Evolutionary conservation across 164 flowering plant genomes (phyloP), one percentile per base, ranked within the genome.

Genomic region (Sedum album): DNA sequence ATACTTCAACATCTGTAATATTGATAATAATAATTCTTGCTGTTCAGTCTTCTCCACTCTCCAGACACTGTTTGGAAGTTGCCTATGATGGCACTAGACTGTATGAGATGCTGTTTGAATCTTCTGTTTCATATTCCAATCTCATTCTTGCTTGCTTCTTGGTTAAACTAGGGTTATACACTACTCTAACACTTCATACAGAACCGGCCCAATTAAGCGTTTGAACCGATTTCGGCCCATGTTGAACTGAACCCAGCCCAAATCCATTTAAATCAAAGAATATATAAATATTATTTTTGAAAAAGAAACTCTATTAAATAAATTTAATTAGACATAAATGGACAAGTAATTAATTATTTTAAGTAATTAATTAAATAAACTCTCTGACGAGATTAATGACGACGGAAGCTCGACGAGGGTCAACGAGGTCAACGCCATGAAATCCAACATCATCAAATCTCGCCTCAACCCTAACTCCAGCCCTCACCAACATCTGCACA

Each of bases 381-480:
- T 84, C 83, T 36, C 69, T 82, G 6, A 82, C 65, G 14, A 79
- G 26, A n/a, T 71, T 76, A 6, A 78, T 1, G 26, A 84, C 35
- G 0, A 71, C 79, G 8, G 69, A 28, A 20, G 79, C 79, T 11
- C 84, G 73, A 1, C 71, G 68, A 5, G 77, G 66, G 46, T 85
- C 90, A 2, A 88, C 66, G 30, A 77, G 21, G 49, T 88, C 86
- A 0, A 84, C 68, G 1, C 72, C 67, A 68, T 82, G 90, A 48
- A 83, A 83, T 6, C 90, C 90, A 25, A 70, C 51, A 2, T 84
- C 86, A 33, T 84, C 86, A 39, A 88, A 88, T 15, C 69, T 48
- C 0, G 88, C 88, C 23, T 79, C 84, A 17, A 83, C 88, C 4
- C 49, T 64, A 0, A 78, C 89, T 17, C 86, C 87, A 49, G 44